A percentile compares a stretch with the other conserved stretches of the same genome.
These are phyloP conservation scores for Salvia sclarea DNA, from an alignment of 305 asterid species.

Conservation along the genomic window DNA sequence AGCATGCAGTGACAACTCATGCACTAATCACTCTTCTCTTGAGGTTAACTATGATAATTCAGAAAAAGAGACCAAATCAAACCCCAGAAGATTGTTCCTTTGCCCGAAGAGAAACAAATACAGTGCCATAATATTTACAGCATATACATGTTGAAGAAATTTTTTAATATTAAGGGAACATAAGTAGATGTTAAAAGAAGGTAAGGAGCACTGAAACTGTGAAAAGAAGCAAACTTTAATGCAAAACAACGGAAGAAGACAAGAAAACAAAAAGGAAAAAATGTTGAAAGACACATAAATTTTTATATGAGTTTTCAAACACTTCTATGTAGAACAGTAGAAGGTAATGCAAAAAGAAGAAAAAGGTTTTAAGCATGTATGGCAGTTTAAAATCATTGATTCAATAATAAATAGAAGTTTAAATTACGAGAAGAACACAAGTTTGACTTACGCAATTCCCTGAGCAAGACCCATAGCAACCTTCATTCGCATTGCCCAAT, in stretches of 20 bases:
- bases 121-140: background rate
- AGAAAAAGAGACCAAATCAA: background rate
- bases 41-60: background rate
- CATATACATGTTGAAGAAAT: background rate
- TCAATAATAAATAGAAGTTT: background rate
- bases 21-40: background rate
- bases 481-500: constrained; percentile 94
- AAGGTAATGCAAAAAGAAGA: no score
- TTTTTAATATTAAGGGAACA: background rate
- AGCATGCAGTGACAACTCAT: background rate
- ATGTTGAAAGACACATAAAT: no score
- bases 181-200: background rate
- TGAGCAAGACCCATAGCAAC: constrained; percentile 95
- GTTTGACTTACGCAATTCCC: constrained; percentile 87
- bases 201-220: constrained; percentile 1
- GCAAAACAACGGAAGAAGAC: background rate
- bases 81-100: background rate
- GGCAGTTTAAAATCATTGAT: background rate
- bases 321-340: no score
- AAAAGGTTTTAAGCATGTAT: no score
- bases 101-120: background rate
- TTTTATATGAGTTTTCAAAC: no score
- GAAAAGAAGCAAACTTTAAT: background rate
- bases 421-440: background rate
- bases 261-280: no score